Conservation (phyloP, 306 rosid species). For the Medicago lupulina region DNA sequence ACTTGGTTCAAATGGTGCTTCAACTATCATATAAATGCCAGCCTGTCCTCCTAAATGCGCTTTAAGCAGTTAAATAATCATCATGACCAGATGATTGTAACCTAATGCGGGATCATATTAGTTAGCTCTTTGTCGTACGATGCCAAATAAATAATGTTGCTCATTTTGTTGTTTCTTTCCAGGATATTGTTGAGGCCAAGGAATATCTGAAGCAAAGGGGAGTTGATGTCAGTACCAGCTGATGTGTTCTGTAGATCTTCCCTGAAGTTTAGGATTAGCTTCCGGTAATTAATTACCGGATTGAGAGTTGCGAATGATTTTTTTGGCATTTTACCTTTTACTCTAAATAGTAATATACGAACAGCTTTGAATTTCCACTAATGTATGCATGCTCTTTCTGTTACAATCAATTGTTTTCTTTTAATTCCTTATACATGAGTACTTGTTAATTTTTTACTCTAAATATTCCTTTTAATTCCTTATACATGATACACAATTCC, state of each 20-base stretch:
- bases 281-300: slow-evolving; percentile 24
- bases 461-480: not conserved
- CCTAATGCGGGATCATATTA: not conserved
- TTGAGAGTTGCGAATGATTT: slow-evolving; percentile 16
- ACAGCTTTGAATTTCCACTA: slow-evolving; percentile 18
- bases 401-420: not conserved
- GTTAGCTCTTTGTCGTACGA: not conserved
- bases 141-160: not conserved
- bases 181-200: slow-evolving; percentile 87
- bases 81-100: not conserved
- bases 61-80: not conserved
- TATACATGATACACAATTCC: not conserved
- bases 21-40: not conserved
- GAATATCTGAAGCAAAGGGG: slow-evolving; percentile 72
- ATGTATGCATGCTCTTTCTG: slow-evolving; percentile 19
- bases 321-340: slow-evolving; percentile 25
- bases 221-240: slow-evolving; percentile 63
- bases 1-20: not conserved
- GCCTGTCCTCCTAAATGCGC: not conserved
- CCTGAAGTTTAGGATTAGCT: slow-evolving; percentile 25
- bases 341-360: slow-evolving; percentile 7
- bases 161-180: slow-evolving; percentile 40
- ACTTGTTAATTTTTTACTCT: not conserved
- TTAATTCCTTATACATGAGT: not conserved
- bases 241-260: slow-evolving; percentile 40